These are phyloP conservation scores for Tilletiopsis washingtonensis DNA, from an alignment of 1,284 basidiomycete genomes.

Conservation along the genomic window DNA sequence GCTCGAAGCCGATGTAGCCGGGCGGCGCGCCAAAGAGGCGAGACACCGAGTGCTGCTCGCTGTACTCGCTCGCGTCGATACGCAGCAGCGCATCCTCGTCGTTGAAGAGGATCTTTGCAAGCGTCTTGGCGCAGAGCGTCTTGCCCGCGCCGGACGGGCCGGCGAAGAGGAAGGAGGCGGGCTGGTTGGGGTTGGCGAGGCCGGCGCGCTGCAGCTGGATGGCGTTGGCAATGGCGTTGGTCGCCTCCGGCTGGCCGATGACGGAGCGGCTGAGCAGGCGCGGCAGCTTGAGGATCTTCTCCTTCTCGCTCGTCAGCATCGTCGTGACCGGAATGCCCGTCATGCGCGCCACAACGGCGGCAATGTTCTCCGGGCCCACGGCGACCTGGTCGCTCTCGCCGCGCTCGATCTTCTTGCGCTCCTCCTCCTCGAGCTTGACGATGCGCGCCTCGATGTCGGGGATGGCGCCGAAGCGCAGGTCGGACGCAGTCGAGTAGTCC, in stretches of 20 bases:
- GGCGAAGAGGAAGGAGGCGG: conserved; percentile 54
- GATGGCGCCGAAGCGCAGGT: conserved; percentile 84
- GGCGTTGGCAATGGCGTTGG: conserved; percentile 55
- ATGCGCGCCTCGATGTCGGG: conserved; percentile 76
- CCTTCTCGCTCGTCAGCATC: conserved; percentile 46
- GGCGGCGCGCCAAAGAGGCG: conserved; percentile 82
- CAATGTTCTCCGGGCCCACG: conserved; percentile 50
- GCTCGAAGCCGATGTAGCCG: conserved; percentile 50
- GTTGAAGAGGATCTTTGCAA: conserved; percentile 65
- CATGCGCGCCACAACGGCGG: conserved; percentile 55
- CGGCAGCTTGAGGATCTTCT: conserved; percentile 42
- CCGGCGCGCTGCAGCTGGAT: conserved; percentile 56
- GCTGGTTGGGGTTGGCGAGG: conserved; percentile 54
- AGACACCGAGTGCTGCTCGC: conserved; percentile 81
- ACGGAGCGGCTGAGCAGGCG: conserved; percentile 46
- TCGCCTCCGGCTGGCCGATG: conserved; percentile 56
- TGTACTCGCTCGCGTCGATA: conserved; percentile 54
- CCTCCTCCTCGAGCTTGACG: conserved; percentile 51
- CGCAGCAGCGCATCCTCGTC: conserved; percentile 69
- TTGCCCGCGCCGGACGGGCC: conserved; percentile 53
- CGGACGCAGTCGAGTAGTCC: conserved; percentile 55
- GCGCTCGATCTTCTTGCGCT: conserved; percentile 49
- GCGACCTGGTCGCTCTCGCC: conserved; percentile 44
- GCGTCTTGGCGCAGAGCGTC: conserved; percentile 52
- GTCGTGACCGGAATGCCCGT: conserved; percentile 49